Conservation (phyloP, 257 asterid genomes). For the Lantana camara region DNA sequence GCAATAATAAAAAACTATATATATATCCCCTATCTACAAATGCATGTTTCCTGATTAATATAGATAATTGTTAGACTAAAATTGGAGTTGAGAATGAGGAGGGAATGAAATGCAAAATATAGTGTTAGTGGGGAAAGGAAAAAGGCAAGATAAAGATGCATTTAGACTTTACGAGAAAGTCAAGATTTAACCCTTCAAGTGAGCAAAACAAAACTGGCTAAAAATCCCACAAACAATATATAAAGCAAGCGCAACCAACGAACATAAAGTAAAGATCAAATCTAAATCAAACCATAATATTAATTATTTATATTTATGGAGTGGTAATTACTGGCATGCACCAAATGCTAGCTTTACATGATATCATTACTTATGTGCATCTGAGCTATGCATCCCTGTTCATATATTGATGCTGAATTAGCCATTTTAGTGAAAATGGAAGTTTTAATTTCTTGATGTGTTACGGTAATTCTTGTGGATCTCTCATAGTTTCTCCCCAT, state of each 20-base stretch:
- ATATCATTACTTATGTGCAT: neutral
- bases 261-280: slow-evolving; percentile 6
- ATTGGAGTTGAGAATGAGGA: too few species aligned
- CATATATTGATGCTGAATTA: too few species aligned
- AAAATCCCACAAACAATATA: slow-evolving; percentile 5
- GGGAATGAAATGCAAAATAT: neutral
- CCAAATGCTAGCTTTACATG: neutral
- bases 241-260: slow-evolving; percentile 15
- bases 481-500: too few species aligned
- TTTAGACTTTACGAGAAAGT: slow-evolving; percentile 45
- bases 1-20: too few species aligned
- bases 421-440: too few species aligned
- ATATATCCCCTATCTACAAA: too few species aligned
- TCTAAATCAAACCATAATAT: too few species aligned
- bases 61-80: too few species aligned
- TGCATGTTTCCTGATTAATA: too few species aligned
- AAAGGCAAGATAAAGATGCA: slow-evolving; percentile 38
- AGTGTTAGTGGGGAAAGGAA: slow-evolving; percentile 38
- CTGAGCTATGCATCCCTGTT: neutral
- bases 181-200: slow-evolving; percentile 44
- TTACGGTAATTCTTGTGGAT: too few species aligned
- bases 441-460: too few species aligned
- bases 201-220: slow-evolving; percentile 28
- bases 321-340: neutral
- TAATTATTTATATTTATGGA: too few species aligned